These are phyloP conservation scores for Priceomyces medius DNA, from an alignment of 805 yeast species.

Conservation along the genomic window DNA sequence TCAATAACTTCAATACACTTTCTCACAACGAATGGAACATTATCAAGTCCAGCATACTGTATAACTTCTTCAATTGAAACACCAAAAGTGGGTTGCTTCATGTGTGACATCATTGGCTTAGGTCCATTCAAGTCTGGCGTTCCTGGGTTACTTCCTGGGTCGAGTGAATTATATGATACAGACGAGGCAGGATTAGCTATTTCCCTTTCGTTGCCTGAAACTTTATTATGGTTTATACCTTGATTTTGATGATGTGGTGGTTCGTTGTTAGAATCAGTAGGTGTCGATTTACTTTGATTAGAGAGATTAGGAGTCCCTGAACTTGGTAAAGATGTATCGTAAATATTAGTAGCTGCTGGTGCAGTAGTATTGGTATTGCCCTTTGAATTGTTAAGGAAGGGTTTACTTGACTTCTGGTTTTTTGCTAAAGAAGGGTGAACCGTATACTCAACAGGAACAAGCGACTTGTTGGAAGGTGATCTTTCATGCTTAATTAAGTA, in stretches of 20 bases:
- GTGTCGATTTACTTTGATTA: not conserved
- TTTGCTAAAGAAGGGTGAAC: conserved; percentile 64
- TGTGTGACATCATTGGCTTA: conserved; percentile 22
- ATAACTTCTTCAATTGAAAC: conserved; percentile 75
- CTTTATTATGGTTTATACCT: not conserved
- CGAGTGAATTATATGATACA: conserved; percentile 16
- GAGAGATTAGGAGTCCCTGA: not conserved
- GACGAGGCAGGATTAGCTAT: not conserved
- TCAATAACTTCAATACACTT: conserved; percentile 88
- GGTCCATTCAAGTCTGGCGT: conserved; percentile 37
- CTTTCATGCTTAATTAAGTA: conserved; percentile 54
- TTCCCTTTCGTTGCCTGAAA: not conserved
- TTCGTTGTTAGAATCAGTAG: conserved; percentile 1
- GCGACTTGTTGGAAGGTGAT: conserved; percentile 38
- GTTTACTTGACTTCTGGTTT: conserved; percentile 29
- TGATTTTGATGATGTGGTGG: not conserved
- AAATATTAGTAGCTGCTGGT: not conserved
- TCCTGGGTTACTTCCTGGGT: conserved; percentile 30
- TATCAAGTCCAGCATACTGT: conserved; percentile 77
- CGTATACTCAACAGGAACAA: conserved; percentile 68
- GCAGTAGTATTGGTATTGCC: conserved; percentile 3
- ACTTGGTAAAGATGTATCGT: not conserved
- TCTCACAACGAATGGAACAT: conserved; percentile 87
- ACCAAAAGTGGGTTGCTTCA: conserved; percentile 64
- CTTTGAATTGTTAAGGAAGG: conserved; percentile 26